Conservation (phyloP, 1,284 basidiomycete species). For the Singerocomus rubriflavus region DNA sequence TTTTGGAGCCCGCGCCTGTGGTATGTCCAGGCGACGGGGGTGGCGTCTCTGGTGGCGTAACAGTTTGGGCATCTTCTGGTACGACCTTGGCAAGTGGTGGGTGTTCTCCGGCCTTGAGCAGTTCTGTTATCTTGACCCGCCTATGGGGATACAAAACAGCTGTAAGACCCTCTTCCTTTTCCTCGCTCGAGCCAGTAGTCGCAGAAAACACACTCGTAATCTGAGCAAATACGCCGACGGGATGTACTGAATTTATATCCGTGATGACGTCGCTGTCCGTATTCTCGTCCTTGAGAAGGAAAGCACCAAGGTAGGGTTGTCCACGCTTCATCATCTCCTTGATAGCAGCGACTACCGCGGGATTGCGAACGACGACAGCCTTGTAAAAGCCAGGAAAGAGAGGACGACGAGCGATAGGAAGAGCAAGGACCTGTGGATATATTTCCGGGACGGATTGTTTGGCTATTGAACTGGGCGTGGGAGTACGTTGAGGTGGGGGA, state of each 20-base stretch:
- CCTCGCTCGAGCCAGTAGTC: constrained; percentile 55
- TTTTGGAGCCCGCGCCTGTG: constrained; percentile 16
- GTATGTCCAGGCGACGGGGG: constrained; percentile 37
- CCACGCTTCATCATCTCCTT: constrained; percentile 97
- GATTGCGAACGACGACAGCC: constrained; percentile 89
- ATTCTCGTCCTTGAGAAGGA: constrained; percentile 94
- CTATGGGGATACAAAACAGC: constrained; percentile 96
- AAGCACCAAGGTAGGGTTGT: constrained; percentile 97
- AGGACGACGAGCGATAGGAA: constrained; percentile 94
- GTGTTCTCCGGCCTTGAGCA: constrained; percentile 66
- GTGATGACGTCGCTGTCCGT: constrained; percentile 93
- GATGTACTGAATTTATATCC: constrained; percentile 84
- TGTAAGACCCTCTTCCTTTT: constrained; percentile 84
- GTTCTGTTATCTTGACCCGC: constrained; percentile 86
- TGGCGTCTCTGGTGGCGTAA: constrained; percentile 49
- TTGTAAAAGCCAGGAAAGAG: constrained; percentile 99
- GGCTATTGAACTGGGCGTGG: constrained; percentile 58
- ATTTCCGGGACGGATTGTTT: constrained; percentile 83
- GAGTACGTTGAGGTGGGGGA: constrained; percentile 37
- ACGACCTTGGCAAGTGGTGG: constrained; percentile 49
- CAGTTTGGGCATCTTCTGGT: constrained; percentile 41
- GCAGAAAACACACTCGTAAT: constrained; percentile 93
- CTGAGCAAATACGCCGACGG: constrained; percentile 96
- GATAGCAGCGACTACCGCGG: constrained; percentile 90
- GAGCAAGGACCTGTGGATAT: constrained; percentile 93